Base-by-base conservation (phyloP, 371 early-diverging fungal species). In the Mortierella sp. region DNA sequence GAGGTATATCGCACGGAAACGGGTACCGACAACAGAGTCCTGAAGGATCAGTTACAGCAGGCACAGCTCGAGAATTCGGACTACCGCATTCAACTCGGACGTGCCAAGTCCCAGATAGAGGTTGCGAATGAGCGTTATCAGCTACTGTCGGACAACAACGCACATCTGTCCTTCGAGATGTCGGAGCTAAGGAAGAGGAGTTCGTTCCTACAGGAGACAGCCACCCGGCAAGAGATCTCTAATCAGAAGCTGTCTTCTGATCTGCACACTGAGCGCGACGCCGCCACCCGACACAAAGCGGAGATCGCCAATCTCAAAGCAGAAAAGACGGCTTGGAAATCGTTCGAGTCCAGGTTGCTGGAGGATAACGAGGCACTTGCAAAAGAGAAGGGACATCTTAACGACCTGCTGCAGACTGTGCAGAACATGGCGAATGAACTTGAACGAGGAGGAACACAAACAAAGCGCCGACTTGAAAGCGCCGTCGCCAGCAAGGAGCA, bases 1-100 rank as follows among this genome's bases (percentile, higher is more conserved):
- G 87, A 89, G 32, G 70, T 78, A 4, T 89, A 84, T 75, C 81
- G 84, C 49, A 79, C 56, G 39, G 88, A 89, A 68, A 70, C 85
- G 7, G 80, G 79, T 17, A 63, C 64, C 19, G 87, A 89, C 50
- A 82, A 70, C 32, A 69, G 80, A 31, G 75, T 69, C 58, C 75
- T 90, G 26, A 84, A 85, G 61, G 76, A 64, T 24, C 82, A 87
- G 27, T 58, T 81, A 17, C 60, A 69, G 30, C 64, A 64, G 43
- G 60, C 79, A 21, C 86, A 85, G 54, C 11, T 58, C 4, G 80
- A 83, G 43, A 62, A 70, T 11, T 83, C 87, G 0, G 81, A 81
- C 26, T 70, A 61, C 32, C 78, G 85, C 14, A 79, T 87, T 54
- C 78, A 81, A 9, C 70, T 81, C 6, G 85, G 82, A n/a, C 75